A percentile compares a stretch with the other conserved stretches of the same genome.
Evolutionary conservation across 768 basidiomycete genomes (phyloP).

Genomic region (Podaxis sp.): DNA sequence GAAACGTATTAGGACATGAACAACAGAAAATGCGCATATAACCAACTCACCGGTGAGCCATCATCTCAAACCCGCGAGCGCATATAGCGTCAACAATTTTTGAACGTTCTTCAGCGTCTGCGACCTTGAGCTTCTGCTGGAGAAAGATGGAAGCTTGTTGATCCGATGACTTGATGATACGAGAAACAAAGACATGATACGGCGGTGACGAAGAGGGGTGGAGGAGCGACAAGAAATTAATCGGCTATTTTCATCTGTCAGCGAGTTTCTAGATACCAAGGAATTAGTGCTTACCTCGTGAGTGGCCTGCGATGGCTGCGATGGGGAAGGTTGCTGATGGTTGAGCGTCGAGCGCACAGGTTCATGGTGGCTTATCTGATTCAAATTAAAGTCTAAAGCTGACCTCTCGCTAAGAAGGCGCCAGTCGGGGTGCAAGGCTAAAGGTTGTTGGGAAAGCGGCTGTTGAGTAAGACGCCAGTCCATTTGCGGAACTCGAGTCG

Average conservation of each 20-base stretch:
- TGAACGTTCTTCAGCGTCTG: constrained; percentile 70
- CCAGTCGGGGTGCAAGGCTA: constrained; percentile 42
- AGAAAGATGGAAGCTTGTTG: constrained; percentile 90
- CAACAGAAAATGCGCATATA: background rate
- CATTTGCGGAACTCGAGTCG: constrained; percentile 26
- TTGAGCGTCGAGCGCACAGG: constrained; percentile 28
- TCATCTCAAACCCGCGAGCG: constrained; percentile 85
- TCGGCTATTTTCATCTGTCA: constrained; percentile 53
- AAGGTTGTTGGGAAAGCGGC: constrained; percentile 25
- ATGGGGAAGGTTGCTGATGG: constrained; percentile 28
- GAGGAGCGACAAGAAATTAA: constrained; percentile 84
- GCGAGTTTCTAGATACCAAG: constrained; percentile 19
- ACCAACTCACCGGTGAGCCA: constrained; percentile 71
- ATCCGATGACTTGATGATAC: constrained; percentile 87
- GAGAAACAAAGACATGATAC: constrained; percentile 76
- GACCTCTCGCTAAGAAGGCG: constrained; percentile 37
- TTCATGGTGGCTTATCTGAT: constrained; percentile 25
- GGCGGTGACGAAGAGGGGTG: constrained; percentile 86
- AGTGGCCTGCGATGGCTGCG: constrained; percentile 28
- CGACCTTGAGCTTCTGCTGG: constrained; percentile 88
- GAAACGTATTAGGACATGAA: constrained; percentile 9
- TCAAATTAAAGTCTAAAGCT: constrained; percentile 27
- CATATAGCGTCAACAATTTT: constrained; percentile 90
- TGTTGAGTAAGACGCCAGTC: constrained; percentile 39
- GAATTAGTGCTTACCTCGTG: constrained; percentile 50